Conservation (phyloP, 352 stramenopile species). For the Phytophthora tentaculata region DNA sequence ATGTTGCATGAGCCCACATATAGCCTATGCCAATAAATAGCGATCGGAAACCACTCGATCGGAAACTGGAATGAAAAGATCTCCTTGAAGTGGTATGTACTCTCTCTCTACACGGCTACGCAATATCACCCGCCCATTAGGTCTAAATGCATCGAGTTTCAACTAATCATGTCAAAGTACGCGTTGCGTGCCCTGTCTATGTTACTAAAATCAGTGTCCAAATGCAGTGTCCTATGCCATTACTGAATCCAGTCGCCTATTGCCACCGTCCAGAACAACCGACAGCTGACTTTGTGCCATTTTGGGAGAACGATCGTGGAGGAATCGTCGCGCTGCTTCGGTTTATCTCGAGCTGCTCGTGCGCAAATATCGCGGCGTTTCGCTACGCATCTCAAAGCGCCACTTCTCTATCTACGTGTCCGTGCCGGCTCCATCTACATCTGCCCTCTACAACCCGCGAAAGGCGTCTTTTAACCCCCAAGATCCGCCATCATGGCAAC, state of each 20-base stretch:
- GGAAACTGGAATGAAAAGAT: conserved; percentile 1
- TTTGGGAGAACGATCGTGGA: conserved; percentile 23
- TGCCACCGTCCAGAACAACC: conserved; percentile 11
- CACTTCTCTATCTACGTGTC: neutral
- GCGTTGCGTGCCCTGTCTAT: conserved; percentile 10
- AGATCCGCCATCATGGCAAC: conserved; percentile 15
- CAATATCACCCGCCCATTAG: conserved; percentile 6
- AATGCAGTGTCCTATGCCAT: neutral
- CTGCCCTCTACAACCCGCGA: neutral
- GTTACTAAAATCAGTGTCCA: neutral
- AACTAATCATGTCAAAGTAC: conserved; percentile 16
- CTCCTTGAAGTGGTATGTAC: conserved; percentile 19
- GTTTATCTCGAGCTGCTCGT: conserved; percentile 6
- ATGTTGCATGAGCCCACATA: too few relatives aligned
- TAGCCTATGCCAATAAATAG: conserved; percentile 6
- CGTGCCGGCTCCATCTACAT: neutral
- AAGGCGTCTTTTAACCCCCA: conserved; percentile 4
- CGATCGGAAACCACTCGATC: conserved; percentile 10
- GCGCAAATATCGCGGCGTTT: conserved; percentile 5
- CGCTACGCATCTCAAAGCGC: neutral
- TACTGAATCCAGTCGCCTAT: neutral
- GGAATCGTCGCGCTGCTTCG: conserved; percentile 5
- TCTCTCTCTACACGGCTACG: conserved; percentile 23
- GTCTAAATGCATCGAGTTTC: conserved; percentile 3
- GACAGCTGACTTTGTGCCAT: conserved; percentile 21